phyloP scores from a whole-genome alignment of 140 eudicot genomes.

The Cichorium intybus region DNA sequence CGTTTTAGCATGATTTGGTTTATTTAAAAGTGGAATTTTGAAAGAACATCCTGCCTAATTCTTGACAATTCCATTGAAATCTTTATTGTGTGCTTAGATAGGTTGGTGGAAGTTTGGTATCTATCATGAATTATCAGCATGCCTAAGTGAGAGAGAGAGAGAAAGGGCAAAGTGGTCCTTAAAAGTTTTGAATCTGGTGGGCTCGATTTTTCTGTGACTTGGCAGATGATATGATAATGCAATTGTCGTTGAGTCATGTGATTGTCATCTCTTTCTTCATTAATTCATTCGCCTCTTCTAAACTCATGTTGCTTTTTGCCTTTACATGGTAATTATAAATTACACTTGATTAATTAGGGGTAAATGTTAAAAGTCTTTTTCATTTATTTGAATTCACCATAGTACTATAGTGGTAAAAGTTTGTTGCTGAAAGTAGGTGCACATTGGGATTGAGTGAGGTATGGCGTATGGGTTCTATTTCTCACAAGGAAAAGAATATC shows the following conservation, averaged over 20 bases:
- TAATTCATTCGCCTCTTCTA: conserved; percentile 9
- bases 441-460: conserved; percentile 26
- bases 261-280: conserved; percentile 20
- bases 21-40: not conserved
- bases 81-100: conserved; percentile 25
- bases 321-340: conserved; percentile 15
- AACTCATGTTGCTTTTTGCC: conserved; percentile 17
- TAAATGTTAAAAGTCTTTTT: not conserved
- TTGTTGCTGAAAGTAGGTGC: conserved; percentile 29
- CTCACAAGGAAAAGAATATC: conserved; percentile 14
- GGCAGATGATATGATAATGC: conserved; percentile 47
- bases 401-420: conserved; percentile 17
- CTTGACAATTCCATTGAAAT: conserved; percentile 16
- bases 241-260: conserved; percentile 61
- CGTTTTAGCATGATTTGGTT: conserved; percentile 11
- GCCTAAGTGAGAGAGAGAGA: conserved; percentile 18
- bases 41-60: conserved; percentile 22
- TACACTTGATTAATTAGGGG: not conserved
- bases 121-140: conserved; percentile 32
- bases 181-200: conserved; percentile 52
- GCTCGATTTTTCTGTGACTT: conserved; percentile 48
- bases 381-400: not conserved
- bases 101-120: conserved; percentile 46
- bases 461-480: conserved; percentile 36
- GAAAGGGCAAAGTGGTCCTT: conserved; percentile 32